A percentile compares a stretch with the other conserved stretches of the same genome.
Conservation (phyloP, 805 yeast species). For the Metschnikowia shivogae region DNA sequence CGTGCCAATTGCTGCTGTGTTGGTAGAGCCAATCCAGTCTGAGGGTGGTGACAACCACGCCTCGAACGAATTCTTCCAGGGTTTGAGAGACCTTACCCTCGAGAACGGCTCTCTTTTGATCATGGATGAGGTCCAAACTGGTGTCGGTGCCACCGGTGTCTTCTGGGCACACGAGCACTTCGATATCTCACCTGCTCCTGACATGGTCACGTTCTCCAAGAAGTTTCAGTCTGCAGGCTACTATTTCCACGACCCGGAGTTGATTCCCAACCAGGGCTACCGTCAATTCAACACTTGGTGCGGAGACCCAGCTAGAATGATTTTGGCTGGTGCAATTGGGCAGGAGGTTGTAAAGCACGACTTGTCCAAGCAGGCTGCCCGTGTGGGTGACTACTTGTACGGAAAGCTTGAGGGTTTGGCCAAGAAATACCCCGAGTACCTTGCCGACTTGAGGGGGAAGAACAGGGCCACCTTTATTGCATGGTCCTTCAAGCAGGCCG, state of each 20-base stretch:
- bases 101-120: constrained; percentile 68
- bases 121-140: constrained; percentile 87
- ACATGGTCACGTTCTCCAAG: constrained; percentile 81
- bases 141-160: constrained; percentile 82
- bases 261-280: constrained; percentile 73
- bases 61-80: constrained; percentile 72
- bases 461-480: constrained; percentile 77
- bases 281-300: constrained; percentile 94
- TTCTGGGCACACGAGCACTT: constrained; percentile 90
- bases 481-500: constrained; percentile 59
- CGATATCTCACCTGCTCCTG: constrained; percentile 70
- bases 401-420: constrained; percentile 50
- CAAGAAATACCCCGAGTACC: constrained; percentile 48
- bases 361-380: constrained; percentile 50
- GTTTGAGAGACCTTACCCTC: constrained; percentile 69
- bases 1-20: constrained; percentile 79
- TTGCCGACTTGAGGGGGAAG: constrained; percentile 67
- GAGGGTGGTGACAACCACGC: constrained; percentile 94
- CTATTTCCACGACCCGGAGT: constrained; percentile 70
- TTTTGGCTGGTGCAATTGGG: constrained; percentile 71
- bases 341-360: constrained; percentile 59
- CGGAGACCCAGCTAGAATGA: constrained; percentile 81
- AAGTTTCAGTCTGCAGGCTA: constrained; percentile 89
- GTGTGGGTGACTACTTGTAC: constrained; percentile 67
- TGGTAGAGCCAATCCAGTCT: constrained; percentile 88